phyloP scores from a whole-genome alignment of 108 stramenopile species.

The Aurantiochytrium sp. region DNA sequence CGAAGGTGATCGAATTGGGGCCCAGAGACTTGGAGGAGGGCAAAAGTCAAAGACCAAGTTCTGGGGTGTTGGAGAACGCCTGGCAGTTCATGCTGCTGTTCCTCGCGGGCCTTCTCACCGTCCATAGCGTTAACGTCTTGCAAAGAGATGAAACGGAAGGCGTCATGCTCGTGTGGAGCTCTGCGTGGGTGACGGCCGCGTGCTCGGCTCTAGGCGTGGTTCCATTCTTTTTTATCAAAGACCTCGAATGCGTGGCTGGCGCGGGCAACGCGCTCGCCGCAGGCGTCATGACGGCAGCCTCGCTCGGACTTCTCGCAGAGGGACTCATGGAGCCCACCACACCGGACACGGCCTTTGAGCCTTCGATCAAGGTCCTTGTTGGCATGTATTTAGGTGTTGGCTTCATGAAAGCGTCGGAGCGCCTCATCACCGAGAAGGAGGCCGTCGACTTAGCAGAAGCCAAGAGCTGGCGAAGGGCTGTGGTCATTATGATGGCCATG shows the following conservation, averaged over 20 bases:
- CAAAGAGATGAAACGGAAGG: not conserved
- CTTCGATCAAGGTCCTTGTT: constrained; percentile 49
- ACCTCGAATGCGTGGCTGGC: constrained; percentile 69
- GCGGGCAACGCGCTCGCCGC: constrained; percentile 84
- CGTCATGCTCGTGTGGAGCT: constrained; percentile 81
- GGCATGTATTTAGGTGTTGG: constrained; percentile 63
- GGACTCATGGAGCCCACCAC: not conserved
- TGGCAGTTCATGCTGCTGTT: not conserved
- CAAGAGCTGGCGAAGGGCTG: constrained; percentile 65
- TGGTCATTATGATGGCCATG: constrained; percentile 95
- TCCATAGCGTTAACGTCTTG: not conserved
- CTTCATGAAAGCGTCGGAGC: constrained; percentile 72
- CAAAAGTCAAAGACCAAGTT: no score
- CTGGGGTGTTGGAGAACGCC: not conserved
- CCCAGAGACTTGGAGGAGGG: no score
- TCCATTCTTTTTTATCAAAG: constrained; percentile 65
- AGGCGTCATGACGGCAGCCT: constrained; percentile 82
- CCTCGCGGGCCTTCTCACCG: not conserved
- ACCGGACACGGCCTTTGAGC: not conserved
- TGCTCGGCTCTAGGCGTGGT: constrained; percentile 86
- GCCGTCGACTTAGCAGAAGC: constrained; percentile 76
- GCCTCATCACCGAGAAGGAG: constrained; percentile 72
- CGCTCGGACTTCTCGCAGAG: not conserved
- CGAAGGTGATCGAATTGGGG: no score
- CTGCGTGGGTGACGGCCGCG: constrained; percentile 90